Evolutionary conservation across 306 rosid species (phyloP).

Genomic region (Glycine soja): DNA sequence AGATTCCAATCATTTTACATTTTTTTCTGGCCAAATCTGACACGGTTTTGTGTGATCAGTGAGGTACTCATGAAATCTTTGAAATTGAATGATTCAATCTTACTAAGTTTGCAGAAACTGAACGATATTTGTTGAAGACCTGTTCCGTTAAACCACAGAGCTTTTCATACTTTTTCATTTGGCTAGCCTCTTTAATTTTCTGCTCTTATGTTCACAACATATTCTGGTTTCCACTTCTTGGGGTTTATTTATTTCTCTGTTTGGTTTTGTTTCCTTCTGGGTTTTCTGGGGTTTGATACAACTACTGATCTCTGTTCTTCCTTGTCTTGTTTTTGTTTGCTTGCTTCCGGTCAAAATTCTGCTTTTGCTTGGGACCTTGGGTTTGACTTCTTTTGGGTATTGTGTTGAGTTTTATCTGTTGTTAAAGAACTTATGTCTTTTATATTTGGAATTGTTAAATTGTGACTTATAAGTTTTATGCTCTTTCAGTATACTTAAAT

Average conservation of each 20-base stretch:
- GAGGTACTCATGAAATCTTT: background rate
- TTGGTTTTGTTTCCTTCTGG: background rate
- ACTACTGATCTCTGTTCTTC: background rate
- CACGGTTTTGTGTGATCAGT: too few relatives aligned
- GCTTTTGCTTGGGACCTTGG: background rate
- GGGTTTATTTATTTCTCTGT: background rate
- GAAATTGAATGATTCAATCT: background rate
- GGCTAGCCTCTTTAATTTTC: background rate
- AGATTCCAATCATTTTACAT: too few relatives aligned
- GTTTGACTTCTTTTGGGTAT: background rate
- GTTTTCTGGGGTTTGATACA: background rate
- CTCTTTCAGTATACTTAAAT: background rate
- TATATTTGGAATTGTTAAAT: background rate
- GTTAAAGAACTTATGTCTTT: background rate
- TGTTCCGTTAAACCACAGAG: background rate
- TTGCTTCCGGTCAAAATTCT: background rate
- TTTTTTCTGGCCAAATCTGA: too few relatives aligned
- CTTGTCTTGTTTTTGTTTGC: background rate
- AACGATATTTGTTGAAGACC: background rate
- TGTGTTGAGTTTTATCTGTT: background rate
- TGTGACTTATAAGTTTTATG: background rate
- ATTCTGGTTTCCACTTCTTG: background rate
- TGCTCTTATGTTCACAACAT: background rate
- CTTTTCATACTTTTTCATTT: background rate
- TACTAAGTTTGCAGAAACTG: background rate